Percentiles rank a stretch among this genome's conserved stretches.
phyloP scores from a whole-genome alignment of 805 yeast species.

The Ogataea pignaliae region DNA sequence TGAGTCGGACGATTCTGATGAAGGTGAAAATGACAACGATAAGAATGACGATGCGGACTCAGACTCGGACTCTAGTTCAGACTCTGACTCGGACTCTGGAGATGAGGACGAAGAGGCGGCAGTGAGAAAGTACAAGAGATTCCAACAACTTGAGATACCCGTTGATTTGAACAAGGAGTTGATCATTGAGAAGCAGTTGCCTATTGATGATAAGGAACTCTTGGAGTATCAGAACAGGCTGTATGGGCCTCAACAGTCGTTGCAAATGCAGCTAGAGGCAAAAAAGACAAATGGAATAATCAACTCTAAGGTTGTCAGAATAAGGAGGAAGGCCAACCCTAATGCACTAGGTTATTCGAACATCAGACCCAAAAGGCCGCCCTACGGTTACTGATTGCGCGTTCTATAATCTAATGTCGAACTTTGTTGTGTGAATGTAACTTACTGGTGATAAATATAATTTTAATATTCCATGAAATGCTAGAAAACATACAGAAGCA shows the following conservation, averaged over 20 bases:
- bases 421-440: no score
- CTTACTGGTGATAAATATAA: no score
- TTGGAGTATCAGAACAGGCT: conserved; percentile 29
- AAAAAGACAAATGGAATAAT: conserved; percentile 26
- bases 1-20: conserved; percentile 3
- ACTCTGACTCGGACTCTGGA: conserved; percentile 4
- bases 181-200: conserved; percentile 26
- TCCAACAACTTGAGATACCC: conserved; percentile 15
- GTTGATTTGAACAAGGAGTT: conserved; percentile 21
- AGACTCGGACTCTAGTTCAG: conserved; percentile 3
- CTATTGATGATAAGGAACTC: conserved; percentile 35
- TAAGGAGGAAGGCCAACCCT: conserved; percentile 43
- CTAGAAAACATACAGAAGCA: not conserved
- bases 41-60: conserved; percentile 1
- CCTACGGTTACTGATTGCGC: conserved; percentile 27
- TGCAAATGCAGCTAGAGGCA: conserved; percentile 24
- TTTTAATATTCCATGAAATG: not conserved
- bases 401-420: not conserved
- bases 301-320: conserved; percentile 36
- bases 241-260: conserved; percentile 21
- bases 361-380: conserved; percentile 41
- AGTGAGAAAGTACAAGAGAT: conserved; percentile 12
- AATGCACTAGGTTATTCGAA: conserved; percentile 43
- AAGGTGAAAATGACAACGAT: not conserved
- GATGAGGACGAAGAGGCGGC: conserved; percentile 8